Base-by-base conservation (phyloP, 345 rosid species). In the Isatis tinctoria region DNA sequence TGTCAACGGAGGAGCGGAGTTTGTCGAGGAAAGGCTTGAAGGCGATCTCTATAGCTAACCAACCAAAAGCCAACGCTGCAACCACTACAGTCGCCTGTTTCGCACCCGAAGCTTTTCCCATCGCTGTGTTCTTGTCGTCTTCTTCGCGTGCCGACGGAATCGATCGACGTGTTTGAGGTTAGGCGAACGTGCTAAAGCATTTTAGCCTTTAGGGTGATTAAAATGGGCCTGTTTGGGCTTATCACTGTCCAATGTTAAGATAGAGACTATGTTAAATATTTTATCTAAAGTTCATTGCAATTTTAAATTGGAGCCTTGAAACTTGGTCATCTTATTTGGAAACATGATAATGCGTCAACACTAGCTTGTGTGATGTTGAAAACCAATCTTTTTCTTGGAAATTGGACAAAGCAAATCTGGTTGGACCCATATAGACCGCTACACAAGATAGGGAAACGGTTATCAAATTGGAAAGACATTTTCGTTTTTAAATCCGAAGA, bases 31-130 rank as follows among this genome's bases (percentile, higher is more conserved):
- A 69, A 10, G 96, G 94, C 83, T 89, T 93, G 76, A 91, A 85
- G 37, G 90, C 97, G 63, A 93, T 77, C 85, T 89, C 96, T 24
- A 93, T 83, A 1, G 98, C 90, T 47, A 93, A 68, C 97, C 97
- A 93, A 8, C 97, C 93, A 5, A 88, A 70, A 3, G 91, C 91
- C 7, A 91, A 79, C 28, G 97, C 97, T 22, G 96, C 97, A 1
- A 85, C 75, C 44, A 88, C 96, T 53, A 85, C 79, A 70, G 84
- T 80, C 67, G 86, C 94, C 48, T 79, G 89, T 71, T 89, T 91
- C 65, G 79, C 16, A 1, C 73, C 54, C 14, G 75, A 67, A 33
- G 74, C 11, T 70, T 78, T 59, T 11, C 64, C 74, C 79, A 75
- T 75, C 6, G 18, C 32, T 17, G 10, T 40, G 33, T 22, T 39